Percentiles rank a stretch among this genome's conserved stretches.
Conservation (phyloP, 768 basidiomycete genomes). For the Phanerochaete carnosa region DNA sequence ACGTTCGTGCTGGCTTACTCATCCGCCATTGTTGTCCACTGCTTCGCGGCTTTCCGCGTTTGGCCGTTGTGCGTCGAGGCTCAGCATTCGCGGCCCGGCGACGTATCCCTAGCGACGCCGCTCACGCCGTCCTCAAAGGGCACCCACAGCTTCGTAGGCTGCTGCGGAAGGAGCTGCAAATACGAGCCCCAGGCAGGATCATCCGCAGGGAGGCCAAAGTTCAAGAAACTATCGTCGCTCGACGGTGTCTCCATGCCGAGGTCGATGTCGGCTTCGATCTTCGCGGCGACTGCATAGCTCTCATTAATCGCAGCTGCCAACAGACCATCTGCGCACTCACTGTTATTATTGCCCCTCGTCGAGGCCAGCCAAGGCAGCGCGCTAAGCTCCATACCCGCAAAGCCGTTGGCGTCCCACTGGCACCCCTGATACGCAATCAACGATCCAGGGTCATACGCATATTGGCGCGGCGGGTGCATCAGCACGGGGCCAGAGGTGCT, state of each 20-base stretch:
- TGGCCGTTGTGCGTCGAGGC: too few species aligned
- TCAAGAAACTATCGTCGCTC: background rate
- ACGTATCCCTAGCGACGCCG: background rate
- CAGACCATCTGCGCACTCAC: background rate
- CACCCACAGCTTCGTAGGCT: background rate
- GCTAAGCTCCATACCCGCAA: slow-evolving; percentile 18
- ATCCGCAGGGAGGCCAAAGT: background rate
- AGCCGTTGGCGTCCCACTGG: slow-evolving; percentile 14
- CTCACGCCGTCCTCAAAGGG: background rate
- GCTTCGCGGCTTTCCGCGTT: background rate
- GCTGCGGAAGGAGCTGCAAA: background rate
- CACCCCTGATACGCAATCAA: slow-evolving; percentile 6
- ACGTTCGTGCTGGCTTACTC: background rate
- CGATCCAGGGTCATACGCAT: slow-evolving; percentile 8
- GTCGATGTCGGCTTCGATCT: background rate
- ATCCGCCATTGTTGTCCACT: background rate
- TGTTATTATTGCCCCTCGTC: background rate
- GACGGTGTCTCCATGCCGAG: background rate
- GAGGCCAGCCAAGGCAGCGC: slow-evolving; percentile 19
- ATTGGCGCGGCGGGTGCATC: slow-evolving; percentile 16
- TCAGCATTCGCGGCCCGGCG: background rate
- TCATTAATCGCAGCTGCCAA: background rate
- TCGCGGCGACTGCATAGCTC: background rate
- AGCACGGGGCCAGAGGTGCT: background rate
- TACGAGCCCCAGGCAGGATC: background rate